phyloP scores from a whole-genome alignment of 441 rosid genomes.

The Brassica hybrid region DNA sequence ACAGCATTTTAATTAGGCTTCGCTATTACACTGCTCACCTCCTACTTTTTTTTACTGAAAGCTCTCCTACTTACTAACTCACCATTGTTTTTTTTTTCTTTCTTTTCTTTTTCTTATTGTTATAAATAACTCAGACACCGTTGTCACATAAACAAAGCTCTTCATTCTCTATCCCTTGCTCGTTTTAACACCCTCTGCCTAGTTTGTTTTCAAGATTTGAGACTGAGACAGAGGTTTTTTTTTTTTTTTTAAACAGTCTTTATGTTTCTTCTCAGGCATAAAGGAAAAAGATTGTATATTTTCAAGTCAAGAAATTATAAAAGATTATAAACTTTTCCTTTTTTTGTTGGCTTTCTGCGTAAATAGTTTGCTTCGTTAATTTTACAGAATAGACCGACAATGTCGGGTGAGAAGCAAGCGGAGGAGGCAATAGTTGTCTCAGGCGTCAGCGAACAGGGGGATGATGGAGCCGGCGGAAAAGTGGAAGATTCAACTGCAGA shows the following conservation, averaged over 20 bases:
- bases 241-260: slow-evolving; percentile 19
- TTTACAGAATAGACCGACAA: slow-evolving; percentile 42
- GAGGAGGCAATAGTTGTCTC: slow-evolving; percentile 88
- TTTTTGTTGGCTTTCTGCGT: not conserved
- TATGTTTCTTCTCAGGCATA: slow-evolving; percentile 15
- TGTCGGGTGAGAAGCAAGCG: slow-evolving; percentile 80
- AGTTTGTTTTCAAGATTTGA: slow-evolving; percentile 6
- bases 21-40: slow-evolving; percentile 21
- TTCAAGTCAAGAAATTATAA: slow-evolving; percentile 13
- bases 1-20: slow-evolving; percentile 35
- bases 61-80: slow-evolving; percentile 20
- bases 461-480: slow-evolving; percentile 46
- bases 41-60: not conserved
- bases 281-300: not conserved
- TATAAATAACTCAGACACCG: slow-evolving; percentile 21
- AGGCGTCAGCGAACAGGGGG: slow-evolving; percentile 52
- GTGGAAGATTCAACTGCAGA: slow-evolving; percentile 37
- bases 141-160: slow-evolving; percentile 20
- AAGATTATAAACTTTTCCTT: not conserved
- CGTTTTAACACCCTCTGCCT: slow-evolving; percentile 8
- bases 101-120: not conserved
- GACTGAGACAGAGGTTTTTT: slow-evolving; percentile 20
- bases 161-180: slow-evolving; percentile 19
- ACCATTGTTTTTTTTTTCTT: slow-evolving; percentile 3
- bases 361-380: not conserved